Conservation (phyloP, 495 filamentous ascomycete species). For the Hypoxylon cercidicola region DNA sequence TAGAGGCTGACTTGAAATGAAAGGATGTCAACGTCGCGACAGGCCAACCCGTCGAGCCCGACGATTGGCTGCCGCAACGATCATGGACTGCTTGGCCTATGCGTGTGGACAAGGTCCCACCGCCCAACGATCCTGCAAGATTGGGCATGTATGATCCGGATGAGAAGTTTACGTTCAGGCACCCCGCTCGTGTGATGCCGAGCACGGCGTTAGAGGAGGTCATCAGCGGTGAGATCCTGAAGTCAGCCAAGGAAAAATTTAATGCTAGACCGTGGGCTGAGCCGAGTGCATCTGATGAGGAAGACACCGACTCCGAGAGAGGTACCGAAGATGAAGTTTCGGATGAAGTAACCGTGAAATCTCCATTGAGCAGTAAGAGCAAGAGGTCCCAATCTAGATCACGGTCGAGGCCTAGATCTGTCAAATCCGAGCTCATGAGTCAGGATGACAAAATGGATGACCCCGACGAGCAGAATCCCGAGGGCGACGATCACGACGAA, state of each 20-base stretch:
- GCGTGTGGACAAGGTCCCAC: conserved; percentile 66
- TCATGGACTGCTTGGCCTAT: conserved; percentile 86
- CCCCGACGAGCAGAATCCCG: conserved; percentile 17
- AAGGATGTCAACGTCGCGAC: conserved; percentile 39
- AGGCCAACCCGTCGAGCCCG: conserved; percentile 30
- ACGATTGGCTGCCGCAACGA: conserved; percentile 59
- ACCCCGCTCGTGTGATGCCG: conserved; percentile 54
- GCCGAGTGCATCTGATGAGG: conserved; percentile 18
- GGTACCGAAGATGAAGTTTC: conserved; percentile 18
- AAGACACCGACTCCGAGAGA: conserved; percentile 16
- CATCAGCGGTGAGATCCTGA: conserved; percentile 69
- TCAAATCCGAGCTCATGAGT: conserved; percentile 28
- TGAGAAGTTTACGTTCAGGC: conserved; percentile 58
- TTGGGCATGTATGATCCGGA: conserved; percentile 53
- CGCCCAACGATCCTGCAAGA: conserved; percentile 49
- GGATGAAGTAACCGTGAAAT: conserved; percentile 19
- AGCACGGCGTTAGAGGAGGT: conserved; percentile 73
- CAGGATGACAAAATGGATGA: conserved; percentile 38
- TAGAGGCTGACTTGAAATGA: conserved; percentile 6
- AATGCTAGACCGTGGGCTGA: conserved; percentile 38
- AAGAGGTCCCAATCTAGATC: conserved; percentile 16
- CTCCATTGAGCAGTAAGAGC: conserved; percentile 8
- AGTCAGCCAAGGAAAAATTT: conserved; percentile 72
- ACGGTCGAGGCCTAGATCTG: conserved; percentile 25
- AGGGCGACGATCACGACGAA: conserved; percentile 20